Conservation (phyloP, 257 asterid species). For the Nicotiana obtusifolia region DNA sequence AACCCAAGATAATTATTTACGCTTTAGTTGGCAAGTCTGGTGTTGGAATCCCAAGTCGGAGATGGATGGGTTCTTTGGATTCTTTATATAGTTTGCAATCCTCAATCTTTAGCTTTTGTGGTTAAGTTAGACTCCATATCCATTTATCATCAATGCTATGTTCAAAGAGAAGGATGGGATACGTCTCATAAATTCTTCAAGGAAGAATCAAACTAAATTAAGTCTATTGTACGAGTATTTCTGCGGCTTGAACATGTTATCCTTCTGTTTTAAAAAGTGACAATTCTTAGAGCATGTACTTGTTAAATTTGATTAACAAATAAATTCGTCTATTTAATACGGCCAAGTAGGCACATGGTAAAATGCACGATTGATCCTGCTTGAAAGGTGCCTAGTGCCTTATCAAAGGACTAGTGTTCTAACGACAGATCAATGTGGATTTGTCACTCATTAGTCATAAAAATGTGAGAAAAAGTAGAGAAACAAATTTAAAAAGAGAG, state of each 20-base stretch:
- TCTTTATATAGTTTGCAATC: no score
- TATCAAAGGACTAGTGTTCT: background rate
- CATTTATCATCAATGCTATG: no score
- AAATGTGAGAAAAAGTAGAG: background rate
- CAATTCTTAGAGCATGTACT: background rate
- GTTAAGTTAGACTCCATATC: no score
- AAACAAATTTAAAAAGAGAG: background rate
- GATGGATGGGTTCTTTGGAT: no score
- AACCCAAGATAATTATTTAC: no score
- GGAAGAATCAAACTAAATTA: background rate
- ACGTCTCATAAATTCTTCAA: background rate
- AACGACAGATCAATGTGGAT: background rate
- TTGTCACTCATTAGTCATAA: conserved; percentile 6
- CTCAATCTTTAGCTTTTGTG: no score
- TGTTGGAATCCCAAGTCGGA: no score
- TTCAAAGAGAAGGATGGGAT: background rate
- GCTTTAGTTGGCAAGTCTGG: no score
- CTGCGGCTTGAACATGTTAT: no score
- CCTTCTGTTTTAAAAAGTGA: background rate
- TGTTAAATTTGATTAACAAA: background rate
- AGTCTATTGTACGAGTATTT: background rate
- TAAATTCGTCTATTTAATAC: background rate
- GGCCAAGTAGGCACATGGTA: background rate
- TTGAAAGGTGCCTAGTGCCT: background rate
- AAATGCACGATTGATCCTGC: background rate